Evolutionary conservation across 306 rosid genomes (phyloP), one percentile per base, ranked within the genome.

Genomic region (Acacia confusa): DNA sequence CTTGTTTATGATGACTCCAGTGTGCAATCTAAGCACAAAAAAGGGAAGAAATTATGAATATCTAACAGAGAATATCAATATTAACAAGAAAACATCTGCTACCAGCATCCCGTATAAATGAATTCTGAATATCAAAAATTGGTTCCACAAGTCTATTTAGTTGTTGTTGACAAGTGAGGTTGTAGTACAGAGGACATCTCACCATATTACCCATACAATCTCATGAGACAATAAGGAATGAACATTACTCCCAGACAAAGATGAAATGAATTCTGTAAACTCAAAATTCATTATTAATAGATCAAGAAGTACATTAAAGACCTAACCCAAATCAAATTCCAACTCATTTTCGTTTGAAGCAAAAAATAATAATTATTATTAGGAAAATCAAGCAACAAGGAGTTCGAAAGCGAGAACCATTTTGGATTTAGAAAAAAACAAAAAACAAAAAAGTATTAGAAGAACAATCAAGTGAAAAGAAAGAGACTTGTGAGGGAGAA

Each of bases 1-100:
- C 99, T 38, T 84, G 91, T 83, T 93, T 93, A 79, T 93, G 99
- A 74, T 75, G 86, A 61, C 45, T 84, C 97, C 97, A 90, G 82
- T 95, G 97, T 13, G 82, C 85, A 85, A 92, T 89, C 98, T 95
- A 79, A 10, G 34, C 34, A 17, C 58, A 7, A n/a, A 55, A 14
- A 70, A 40, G 24, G 30, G 79, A 81, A 53, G 60, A 79, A 82
- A 77, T 73, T 50, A 71, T 48, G 76, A 43, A 61, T 57, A 50
- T 50, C 4, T 11, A 64, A 61, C 20, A 43, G n/a, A 82, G 52
- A 58, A 10, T 47, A 27, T 36, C 44, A 16, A 28, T 8, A 20
- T 53, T 40, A 17, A 52, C 27, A 10, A n/a, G 13, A 55, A 25
- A 9, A 36, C 17, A 41, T 22, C 40, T 14, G 34, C 27, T 53